Conservation (phyloP, 2,329 filamentous ascomycete genomes). For the Emericellopsis atlantica region DNA sequence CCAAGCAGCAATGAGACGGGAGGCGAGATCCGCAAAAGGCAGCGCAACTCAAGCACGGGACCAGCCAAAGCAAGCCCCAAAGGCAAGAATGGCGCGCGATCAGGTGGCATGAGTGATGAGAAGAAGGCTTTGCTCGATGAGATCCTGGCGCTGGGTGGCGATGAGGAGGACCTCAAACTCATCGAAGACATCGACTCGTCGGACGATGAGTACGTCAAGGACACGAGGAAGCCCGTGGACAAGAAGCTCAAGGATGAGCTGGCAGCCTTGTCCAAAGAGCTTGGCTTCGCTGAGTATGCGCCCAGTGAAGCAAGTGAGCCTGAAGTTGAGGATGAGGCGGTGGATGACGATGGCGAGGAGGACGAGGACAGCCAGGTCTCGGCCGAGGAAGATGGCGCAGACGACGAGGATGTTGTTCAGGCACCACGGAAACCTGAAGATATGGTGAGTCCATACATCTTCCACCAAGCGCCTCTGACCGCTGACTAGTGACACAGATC, state of each 20-base stretch:
- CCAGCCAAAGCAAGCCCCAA: constrained; percentile 7
- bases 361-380: constrained; percentile 15
- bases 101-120: constrained; percentile 9
- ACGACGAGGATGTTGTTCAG: constrained; percentile 8
- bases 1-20: constrained; percentile 16
- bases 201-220: constrained; percentile 20
- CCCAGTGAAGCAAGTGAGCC: constrained; percentile 23
- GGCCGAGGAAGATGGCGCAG: constrained; percentile 19
- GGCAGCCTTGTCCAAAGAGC: constrained; percentile 22
- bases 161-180: constrained; percentile 50
- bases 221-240: constrained; percentile 22
- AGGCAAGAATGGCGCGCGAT: constrained; percentile 4
- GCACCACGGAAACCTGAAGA: constrained; percentile 13
- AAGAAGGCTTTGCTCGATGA: constrained; percentile 42
- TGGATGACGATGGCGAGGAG: constrained; percentile 18
- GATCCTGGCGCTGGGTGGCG: constrained; percentile 52
- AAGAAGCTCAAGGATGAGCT: constrained; percentile 24
- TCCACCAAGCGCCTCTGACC: constrained; percentile 10
- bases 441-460: constrained; percentile 17
- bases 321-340: constrained; percentile 16
- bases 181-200: constrained; percentile 38
- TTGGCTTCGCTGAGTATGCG: constrained; percentile 20
- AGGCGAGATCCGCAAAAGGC: constrained; percentile 23
- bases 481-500: constrained; percentile 28
- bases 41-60: constrained; percentile 15